A percentile compares a stretch with the other conserved stretches of the same genome.
phyloP scores from a whole-genome alignment of 306 rosid species.

The Vigna reflexopilosa region DNA sequence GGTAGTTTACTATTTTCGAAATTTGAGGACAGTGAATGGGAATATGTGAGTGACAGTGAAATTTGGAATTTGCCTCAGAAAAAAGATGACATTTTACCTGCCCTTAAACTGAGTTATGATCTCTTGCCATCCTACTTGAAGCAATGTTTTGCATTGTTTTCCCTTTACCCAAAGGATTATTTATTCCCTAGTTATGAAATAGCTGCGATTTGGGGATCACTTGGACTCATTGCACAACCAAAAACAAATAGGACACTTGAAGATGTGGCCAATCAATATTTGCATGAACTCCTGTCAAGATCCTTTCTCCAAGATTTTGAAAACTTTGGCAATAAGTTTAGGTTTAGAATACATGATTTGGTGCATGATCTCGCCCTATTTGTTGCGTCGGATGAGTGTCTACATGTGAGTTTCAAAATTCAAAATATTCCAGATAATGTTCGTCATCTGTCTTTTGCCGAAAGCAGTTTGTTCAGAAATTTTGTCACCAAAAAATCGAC shows the following conservation, averaged over 20 bases:
- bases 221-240: conserved; percentile 37
- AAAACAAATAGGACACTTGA: not conserved
- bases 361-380: not conserved
- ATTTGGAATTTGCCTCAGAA: conserved; percentile 11
- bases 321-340: not conserved
- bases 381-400: not conserved
- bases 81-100: conserved; percentile 36
- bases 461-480: not conserved
- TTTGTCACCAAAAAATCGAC: rapidly evolving
- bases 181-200: rapidly evolving
- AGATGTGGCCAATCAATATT: conserved; percentile 33
- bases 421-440: not conserved
- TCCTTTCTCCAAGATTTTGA: not conserved
- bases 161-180: conserved; percentile 30
- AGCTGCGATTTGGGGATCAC: conserved; percentile 42
- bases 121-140: conserved; percentile 40
- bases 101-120: conserved; percentile 48
- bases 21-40: too few species aligned
- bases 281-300: not conserved
- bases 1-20: conserved; percentile 13
- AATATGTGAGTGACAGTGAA: too few species aligned
- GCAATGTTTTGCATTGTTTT: conserved; percentile 45
- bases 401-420: not conserved
- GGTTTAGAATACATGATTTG: not conserved
- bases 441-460: not conserved